Conservation (phyloP, 106 monocot genomes). For the Xerophyta viscosa region DNA sequence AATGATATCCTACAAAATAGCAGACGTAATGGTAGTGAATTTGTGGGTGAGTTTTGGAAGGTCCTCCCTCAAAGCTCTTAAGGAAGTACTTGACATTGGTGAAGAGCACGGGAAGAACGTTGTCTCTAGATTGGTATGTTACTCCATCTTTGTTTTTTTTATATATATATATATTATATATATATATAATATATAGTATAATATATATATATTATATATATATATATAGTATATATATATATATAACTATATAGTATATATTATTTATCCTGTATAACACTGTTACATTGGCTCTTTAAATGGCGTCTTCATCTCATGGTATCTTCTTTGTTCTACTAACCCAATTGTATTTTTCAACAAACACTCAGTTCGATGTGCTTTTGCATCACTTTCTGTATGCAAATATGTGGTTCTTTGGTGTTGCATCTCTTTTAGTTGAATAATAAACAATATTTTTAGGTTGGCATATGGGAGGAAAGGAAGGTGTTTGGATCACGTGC, state of each 20-base stretch:
- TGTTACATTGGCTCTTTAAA: no score
- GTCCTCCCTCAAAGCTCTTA: slow-evolving; percentile 90
- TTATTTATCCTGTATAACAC: no score
- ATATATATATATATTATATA: no score
- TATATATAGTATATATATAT: no score
- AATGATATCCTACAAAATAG: slow-evolving; percentile 98
- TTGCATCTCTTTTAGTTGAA: neutral
- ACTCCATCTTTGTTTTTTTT: neutral
- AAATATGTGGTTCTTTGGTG: neutral
- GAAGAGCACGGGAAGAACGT: slow-evolving; percentile 81
- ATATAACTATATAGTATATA: no score
- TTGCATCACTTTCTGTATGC: no score
- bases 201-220: no score
- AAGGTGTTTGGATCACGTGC: slow-evolving; percentile 90
- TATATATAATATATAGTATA: no score
- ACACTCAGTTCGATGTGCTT: no score
- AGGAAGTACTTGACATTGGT: slow-evolving; percentile 68
- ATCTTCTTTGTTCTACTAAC: no score
- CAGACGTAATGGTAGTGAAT: slow-evolving; percentile 80
- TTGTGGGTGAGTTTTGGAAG: slow-evolving; percentile 96
- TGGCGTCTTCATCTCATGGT: no score
- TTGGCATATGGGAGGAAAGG: slow-evolving; percentile 93
- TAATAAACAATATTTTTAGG: slow-evolving; percentile 24
- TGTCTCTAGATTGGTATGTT: slow-evolving; percentile 75
- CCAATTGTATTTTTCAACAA: no score